These are phyloP conservation scores for Penicillium malachiteum DNA, from an alignment of 495 filamentous ascomycete species.

Conservation along the genomic window DNA sequence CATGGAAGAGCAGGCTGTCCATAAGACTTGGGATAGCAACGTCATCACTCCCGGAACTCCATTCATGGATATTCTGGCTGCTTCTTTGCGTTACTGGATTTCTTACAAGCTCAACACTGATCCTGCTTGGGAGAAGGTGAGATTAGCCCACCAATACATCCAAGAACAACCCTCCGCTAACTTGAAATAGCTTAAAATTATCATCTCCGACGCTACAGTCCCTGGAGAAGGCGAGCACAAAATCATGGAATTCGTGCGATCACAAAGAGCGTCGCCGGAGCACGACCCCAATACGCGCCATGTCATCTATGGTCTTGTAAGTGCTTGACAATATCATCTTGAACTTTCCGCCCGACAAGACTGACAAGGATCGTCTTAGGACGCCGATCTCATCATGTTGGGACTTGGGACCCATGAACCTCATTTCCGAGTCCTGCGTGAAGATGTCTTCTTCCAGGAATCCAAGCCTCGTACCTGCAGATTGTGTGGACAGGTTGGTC, in stretches of 20 bases:
- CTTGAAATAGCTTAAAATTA: constrained; percentile 70
- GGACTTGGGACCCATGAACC: constrained; percentile 96
- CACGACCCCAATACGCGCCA: constrained; percentile 97
- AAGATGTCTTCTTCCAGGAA: constrained; percentile 94
- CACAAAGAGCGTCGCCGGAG: constrained; percentile 82
- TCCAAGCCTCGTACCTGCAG: constrained; percentile 75
- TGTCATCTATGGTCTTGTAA: constrained; percentile 82
- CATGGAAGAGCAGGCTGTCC: constrained; percentile 61
- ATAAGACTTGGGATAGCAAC: constrained; percentile 97
- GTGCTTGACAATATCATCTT: constrained; percentile 6
- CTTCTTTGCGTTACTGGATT: constrained; percentile 92
- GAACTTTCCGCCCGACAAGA: no score
- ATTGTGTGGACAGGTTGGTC: constrained; percentile 87
- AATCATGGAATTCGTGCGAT: constrained; percentile 97
- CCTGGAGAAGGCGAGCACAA: constrained; percentile 99
- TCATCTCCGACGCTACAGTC: constrained; percentile 97
- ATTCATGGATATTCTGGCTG: constrained; percentile 95
- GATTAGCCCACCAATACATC: background rate
- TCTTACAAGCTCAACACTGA: constrained; percentile 97
- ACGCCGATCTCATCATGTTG: constrained; percentile 99
- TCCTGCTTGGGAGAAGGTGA: constrained; percentile 85
- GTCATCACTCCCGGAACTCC: constrained; percentile 97
- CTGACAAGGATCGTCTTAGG: constrained; percentile 31
- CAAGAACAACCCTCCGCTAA: constrained; percentile 17
- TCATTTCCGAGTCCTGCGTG: constrained; percentile 93